Evolutionary conservation across 1,284 basidiomycete genomes (phyloP).

Genomic region (Tilletia indica): DNA sequence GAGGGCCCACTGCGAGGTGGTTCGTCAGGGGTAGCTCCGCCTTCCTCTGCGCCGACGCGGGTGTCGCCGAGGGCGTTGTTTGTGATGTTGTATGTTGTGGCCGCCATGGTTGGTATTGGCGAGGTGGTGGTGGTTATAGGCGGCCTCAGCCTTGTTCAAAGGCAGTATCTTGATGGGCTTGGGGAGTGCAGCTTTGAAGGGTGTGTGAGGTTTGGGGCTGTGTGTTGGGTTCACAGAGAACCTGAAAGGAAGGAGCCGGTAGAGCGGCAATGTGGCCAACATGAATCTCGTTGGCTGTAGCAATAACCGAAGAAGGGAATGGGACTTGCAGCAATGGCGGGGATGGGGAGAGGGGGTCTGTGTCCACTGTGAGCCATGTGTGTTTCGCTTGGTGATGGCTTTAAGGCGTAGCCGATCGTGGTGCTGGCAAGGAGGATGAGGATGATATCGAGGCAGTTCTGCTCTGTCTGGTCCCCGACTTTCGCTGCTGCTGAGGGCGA

Average conservation of each 20-base stretch:
- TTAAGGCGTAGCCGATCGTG: too few species aligned
- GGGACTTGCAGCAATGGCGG: too few species aligned
- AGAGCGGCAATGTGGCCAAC: too few species aligned
- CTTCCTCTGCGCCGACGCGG: constrained; percentile 1
- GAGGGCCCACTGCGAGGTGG: constrained; percentile 44
- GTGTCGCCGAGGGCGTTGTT: neutral
- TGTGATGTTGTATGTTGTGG: neutral
- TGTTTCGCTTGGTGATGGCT: too few species aligned
- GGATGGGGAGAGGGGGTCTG: too few species aligned
- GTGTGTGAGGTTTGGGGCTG: neutral
- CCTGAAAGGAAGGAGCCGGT: neutral
- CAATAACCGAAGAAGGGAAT: too few species aligned
- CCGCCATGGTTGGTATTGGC: neutral
- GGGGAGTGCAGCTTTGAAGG: neutral
- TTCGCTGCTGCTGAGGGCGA: too few species aligned
- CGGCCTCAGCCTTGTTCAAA: neutral
- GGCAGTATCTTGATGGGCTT: constrained; percentile 9
- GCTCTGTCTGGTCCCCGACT: too few species aligned
- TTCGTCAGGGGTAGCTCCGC: constrained; percentile 29
- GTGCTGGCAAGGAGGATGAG: too few species aligned
- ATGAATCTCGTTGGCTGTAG: too few species aligned
- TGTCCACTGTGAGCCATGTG: too few species aligned
- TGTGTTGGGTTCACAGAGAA: neutral
- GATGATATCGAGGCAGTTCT: constrained; percentile 52
- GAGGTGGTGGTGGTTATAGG: neutral